Evolutionary conservation across 257 asterid genomes (phyloP).

Genomic region (Pogostemon cablin): DNA sequence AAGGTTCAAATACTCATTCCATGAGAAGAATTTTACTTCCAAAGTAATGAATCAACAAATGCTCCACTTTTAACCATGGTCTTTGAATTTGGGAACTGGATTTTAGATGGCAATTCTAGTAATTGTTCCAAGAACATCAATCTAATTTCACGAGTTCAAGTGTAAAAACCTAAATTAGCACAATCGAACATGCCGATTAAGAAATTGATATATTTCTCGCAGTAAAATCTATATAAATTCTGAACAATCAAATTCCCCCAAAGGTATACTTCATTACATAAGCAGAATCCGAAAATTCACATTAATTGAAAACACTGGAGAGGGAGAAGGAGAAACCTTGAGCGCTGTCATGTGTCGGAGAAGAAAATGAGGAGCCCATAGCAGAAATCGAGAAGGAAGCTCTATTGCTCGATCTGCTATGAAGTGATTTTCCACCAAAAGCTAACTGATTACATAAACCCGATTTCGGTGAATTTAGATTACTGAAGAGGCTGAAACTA

Average conservation of each 20-base stretch:
- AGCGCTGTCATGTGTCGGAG: constrained; percentile 61
- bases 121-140: constrained; percentile 16
- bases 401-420: constrained; percentile 12
- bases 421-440: constrained; percentile 34
- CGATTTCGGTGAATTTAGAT: too few species aligned
- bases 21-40: neutral
- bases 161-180: too few species aligned
- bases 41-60: neutral
- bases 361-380: constrained; percentile 84
- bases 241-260: too few species aligned
- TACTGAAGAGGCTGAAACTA: too few species aligned
- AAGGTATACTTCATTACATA: neutral
- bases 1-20: constrained; percentile 10
- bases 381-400: constrained; percentile 49
- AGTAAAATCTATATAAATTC: too few species aligned
- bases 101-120: neutral
- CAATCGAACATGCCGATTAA: too few species aligned
- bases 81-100: neutral
- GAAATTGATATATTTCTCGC: too few species aligned
- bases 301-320: neutral
- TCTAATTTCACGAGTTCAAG: neutral
- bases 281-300: constrained; percentile 3
- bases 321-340: constrained; percentile 51
- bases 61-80: neutral
- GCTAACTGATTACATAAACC: neutral